Conservation (phyloP, 1,284 basidiomycete species). For the Vanrija pseudolonga region DNA sequence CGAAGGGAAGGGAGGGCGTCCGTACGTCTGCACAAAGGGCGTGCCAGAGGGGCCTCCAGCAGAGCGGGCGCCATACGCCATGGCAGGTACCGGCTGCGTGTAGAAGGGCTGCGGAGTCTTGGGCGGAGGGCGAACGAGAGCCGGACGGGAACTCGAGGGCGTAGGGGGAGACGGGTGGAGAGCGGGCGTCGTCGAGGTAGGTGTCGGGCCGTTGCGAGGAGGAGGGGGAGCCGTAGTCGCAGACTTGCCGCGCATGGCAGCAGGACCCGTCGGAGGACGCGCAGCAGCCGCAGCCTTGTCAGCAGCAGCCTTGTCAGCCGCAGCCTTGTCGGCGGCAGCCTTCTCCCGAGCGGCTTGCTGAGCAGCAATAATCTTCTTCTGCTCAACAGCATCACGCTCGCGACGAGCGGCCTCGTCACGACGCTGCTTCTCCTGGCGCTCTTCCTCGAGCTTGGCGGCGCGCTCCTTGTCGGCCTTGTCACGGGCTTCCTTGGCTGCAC, state of each 20-base stretch:
- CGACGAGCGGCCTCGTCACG: slow-evolving; percentile 37
- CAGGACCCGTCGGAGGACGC: slow-evolving; percentile 5
- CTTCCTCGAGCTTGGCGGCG: slow-evolving; percentile 35
- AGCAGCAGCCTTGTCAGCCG: slow-evolving; percentile 31
- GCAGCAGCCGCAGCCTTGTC: slow-evolving; percentile 12
- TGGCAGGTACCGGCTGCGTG: slow-evolving; percentile 6
- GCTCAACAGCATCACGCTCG: slow-evolving; percentile 40
- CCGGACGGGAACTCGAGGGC: slow-evolving; percentile 56
- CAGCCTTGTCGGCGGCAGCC: slow-evolving; percentile 34
- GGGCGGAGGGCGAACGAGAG: slow-evolving; percentile 17
- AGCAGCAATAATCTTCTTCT: slow-evolving; percentile 38
- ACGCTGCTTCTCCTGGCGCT: slow-evolving; percentile 32
- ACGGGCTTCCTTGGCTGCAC: slow-evolving; percentile 35
- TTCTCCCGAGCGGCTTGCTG: slow-evolving; percentile 40
- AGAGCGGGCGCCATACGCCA: slow-evolving; percentile 1
- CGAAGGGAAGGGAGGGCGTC: slow-evolving; percentile 9
- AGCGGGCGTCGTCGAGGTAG: slow-evolving; percentile 53
- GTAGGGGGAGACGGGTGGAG: slow-evolving; percentile 87
- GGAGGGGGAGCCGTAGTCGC: slow-evolving; percentile 6
- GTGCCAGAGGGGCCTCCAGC: background rate
- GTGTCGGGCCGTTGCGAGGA: slow-evolving; percentile 25
- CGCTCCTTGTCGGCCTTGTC: slow-evolving; percentile 41
- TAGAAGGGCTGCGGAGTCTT: slow-evolving; percentile 37
- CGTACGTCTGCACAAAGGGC: background rate
- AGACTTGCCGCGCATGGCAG: slow-evolving; percentile 8